Evolutionary conservation across 768 basidiomycete species (phyloP), one percentile per base, ranked within the genome.

Genomic region (Collybia mongolica): DNA sequence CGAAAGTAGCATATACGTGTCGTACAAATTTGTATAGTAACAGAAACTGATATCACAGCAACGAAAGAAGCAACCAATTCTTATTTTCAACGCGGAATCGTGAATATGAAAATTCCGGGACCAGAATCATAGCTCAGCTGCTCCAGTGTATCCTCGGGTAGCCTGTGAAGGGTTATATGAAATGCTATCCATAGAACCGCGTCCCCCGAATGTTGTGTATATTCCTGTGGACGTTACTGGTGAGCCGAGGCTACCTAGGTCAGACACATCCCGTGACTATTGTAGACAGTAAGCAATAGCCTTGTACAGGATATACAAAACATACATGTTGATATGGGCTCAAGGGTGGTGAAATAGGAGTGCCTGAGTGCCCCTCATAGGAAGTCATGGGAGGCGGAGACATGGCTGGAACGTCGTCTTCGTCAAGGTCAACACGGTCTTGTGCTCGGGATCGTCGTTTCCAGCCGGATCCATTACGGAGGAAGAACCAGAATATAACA

Each of bases 401-500:
- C 51, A 45, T 32, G 36, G 40, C 55, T 53, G 23, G 22, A 3
- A 41, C 32, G 14, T 42, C 55, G 19, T 60, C 60, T 39, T 60
- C 52, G 22, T 49, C 44, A n/a, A 57, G 52, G 40, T 57, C 55
- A 8, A 56, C 45, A 4, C 42, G 37, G 15, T 39, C 42, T 5
- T 49, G 48, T 12, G 23, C 24, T 32, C 26, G 40, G 41, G 22
- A 44, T 26, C 44, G 49, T 18, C 23, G 52, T 1, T 40, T 50
- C 53, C 49, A 48, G 43, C 41, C 29, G 38, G 44, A 23, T 11
- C 46, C 32, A 15, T 39, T 26, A 19, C 46, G 64, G 37, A 67
- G 60, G 24, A 65, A 54, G 54, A 75, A 71, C 71, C 76, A 83
- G 46, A 74, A 57, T 5, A 65, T 38, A 6, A 58, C 54, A 9